Conservation (phyloP, 371 early-diverging fungal species). For the Haplosporangium sp. region DNA sequence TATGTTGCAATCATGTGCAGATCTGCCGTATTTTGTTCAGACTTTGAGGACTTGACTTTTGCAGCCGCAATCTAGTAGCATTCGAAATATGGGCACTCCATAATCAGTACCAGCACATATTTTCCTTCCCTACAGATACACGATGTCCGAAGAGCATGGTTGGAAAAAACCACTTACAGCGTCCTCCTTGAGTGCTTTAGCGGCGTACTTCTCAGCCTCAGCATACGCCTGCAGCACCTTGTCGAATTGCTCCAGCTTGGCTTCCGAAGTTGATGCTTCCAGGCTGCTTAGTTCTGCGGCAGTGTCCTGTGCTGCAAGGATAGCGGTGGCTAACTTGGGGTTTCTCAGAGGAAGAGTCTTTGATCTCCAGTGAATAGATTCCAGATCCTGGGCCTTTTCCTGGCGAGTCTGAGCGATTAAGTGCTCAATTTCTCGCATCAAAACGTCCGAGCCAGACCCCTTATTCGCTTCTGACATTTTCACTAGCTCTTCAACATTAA, state of each 20-base stretch:
- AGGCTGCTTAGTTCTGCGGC: slow-evolving; percentile 20
- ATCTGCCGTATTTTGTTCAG: slow-evolving; percentile 69
- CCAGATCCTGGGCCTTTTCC: slow-evolving; percentile 56
- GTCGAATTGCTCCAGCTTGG: slow-evolving; percentile 60
- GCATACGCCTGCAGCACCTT: slow-evolving; percentile 64
- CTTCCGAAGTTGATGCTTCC: slow-evolving; percentile 27
- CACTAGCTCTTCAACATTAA: slow-evolving; percentile 64
- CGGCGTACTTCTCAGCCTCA: slow-evolving; percentile 71
- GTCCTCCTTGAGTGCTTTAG: slow-evolving; percentile 73
- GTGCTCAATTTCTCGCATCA: slow-evolving; percentile 59
- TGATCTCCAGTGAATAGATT: slow-evolving; percentile 62
- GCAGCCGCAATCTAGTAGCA: slow-evolving; percentile 64
- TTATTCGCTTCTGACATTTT: slow-evolving; percentile 58
- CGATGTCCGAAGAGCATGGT: too few species aligned
- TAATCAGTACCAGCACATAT: too few species aligned
- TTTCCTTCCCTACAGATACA: too few species aligned
- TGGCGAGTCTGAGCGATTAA: slow-evolving; percentile 53
- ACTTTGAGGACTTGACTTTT: slow-evolving; percentile 79
- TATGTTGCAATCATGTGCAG: slow-evolving; percentile 67
- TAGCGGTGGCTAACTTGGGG: slow-evolving; percentile 54
- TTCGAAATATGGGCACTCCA: not conserved
- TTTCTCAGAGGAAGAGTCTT: slow-evolving; percentile 58
- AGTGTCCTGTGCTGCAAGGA: slow-evolving; percentile 57
- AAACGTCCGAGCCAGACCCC: slow-evolving; percentile 56
- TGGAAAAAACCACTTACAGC: slow-evolving; percentile 53